A percentile compares a stretch with the other conserved stretches of the same genome.
phyloP scores from a whole-genome alignment of 306 rosid genomes.

The Astragalus glycyphyllos region DNA sequence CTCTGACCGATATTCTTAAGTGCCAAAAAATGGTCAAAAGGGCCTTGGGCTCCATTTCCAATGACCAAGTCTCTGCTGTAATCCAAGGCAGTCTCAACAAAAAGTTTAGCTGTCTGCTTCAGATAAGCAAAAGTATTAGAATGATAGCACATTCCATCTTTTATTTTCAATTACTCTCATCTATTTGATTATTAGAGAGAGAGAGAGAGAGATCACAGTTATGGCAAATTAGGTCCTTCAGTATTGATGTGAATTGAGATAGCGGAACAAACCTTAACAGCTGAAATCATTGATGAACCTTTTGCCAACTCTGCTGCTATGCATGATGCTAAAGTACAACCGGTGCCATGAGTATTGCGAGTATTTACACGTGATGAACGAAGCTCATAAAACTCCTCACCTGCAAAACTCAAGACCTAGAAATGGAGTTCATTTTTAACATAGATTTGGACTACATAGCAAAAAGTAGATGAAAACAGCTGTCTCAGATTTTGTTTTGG shows the following conservation, averaged over 20 bases:
- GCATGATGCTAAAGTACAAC: slow-evolving; percentile 94
- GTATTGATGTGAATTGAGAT: slow-evolving; percentile 32
- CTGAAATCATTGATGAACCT: slow-evolving; percentile 78
- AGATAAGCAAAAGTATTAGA: slow-evolving; percentile 27
- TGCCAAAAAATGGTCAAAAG: slow-evolving; percentile 75
- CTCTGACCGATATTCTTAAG: slow-evolving; percentile 55
- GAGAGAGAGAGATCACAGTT: slow-evolving; percentile 14
- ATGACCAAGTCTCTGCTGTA: slow-evolving; percentile 78
- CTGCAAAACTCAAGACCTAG: slow-evolving; percentile 58
- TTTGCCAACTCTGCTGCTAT: slow-evolving; percentile 96
- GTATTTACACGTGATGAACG: slow-evolving; percentile 66
- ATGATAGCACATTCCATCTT: slow-evolving; percentile 27
- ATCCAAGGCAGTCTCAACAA: slow-evolving; percentile 66
- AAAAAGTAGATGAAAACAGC: slow-evolving; percentile 11
- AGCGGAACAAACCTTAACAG: slow-evolving; percentile 69
- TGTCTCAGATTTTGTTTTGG: slow-evolving; percentile 30
- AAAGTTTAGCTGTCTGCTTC: slow-evolving; percentile 73
- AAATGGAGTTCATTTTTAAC: slow-evolving; percentile 41
- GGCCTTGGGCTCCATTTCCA: slow-evolving; percentile 92
- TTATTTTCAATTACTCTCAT: slow-evolving; percentile 14
- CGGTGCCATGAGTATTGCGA: slow-evolving; percentile 91
- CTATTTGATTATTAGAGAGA: slow-evolving; percentile 9
- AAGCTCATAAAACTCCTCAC: slow-evolving; percentile 72
- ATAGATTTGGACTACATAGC: slow-evolving; percentile 34
- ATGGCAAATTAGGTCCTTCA: slow-evolving; percentile 17